Evolutionary conservation across 2,329 filamentous ascomycete species (phyloP).

Genomic region (Lachnellula arida): DNA sequence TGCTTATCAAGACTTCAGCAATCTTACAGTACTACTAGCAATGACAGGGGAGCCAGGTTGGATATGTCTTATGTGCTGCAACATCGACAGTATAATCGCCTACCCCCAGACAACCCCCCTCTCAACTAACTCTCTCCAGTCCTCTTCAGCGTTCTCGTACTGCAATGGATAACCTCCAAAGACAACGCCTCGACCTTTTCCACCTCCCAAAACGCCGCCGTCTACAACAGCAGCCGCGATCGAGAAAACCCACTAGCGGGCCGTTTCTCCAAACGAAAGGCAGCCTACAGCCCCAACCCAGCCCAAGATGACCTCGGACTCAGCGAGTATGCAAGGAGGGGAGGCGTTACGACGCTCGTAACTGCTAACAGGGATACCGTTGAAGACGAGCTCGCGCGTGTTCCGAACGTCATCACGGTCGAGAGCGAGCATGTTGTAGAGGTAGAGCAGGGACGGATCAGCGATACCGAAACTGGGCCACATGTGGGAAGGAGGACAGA

Average conservation of each 20-base stretch:
- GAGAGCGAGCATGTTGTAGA: slow-evolving; percentile 11
- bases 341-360: slow-evolving; percentile 18
- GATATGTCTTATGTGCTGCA: slow-evolving; percentile 63
- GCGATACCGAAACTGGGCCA: background rate
- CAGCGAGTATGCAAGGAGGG: slow-evolving; percentile 9
- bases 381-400: slow-evolving; percentile 5
- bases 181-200: slow-evolving; percentile 31
- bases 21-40: slow-evolving; percentile 53
- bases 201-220: slow-evolving; percentile 1
- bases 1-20: slow-evolving; percentile 36
- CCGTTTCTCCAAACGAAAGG: slow-evolving; percentile 1
- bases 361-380: slow-evolving; percentile 8
- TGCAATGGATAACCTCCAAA: slow-evolving; percentile 53
- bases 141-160: slow-evolving; percentile 54
- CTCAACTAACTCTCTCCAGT: slow-evolving; percentile 35
- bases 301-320: slow-evolving; percentile 4
- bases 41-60: slow-evolving; percentile 59
- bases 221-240: background rate
- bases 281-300: slow-evolving; percentile 1
- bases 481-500: background rate
- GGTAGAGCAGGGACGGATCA: background rate
- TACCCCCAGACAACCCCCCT: background rate
- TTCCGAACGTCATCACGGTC: slow-evolving; percentile 12
- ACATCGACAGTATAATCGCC: slow-evolving; percentile 50
- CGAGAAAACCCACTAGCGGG: background rate